Evolutionary conservation across 2,329 filamentous ascomycete genomes (phyloP).

Genomic region (Pseudocercospora cruenta): DNA sequence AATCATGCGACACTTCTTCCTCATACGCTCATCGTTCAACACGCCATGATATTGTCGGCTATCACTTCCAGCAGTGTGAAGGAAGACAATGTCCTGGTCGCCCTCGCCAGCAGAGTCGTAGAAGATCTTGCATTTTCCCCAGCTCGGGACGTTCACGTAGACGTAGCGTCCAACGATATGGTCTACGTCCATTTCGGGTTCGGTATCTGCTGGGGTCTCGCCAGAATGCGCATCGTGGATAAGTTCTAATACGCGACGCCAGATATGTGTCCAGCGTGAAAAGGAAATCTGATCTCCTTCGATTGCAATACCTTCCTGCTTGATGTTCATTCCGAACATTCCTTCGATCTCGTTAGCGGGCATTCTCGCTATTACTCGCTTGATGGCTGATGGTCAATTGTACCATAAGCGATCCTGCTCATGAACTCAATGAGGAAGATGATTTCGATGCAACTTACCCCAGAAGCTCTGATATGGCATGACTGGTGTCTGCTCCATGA

Average conservation of each 20-base stretch:
- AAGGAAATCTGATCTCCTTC: conserved; percentile 52
- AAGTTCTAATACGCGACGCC: conserved; percentile 53
- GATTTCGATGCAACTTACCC: conserved; percentile 39
- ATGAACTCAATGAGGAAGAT: background rate
- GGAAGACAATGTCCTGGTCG: conserved; percentile 48
- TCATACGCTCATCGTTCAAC: conserved; percentile 54
- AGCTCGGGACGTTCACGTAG: conserved; percentile 51
- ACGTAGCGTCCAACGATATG: conserved; percentile 53
- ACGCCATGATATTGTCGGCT: conserved; percentile 56
- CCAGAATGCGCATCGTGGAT: conserved; percentile 53
- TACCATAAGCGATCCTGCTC: background rate
- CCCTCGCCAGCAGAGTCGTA: conserved; percentile 54
- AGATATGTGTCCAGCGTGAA: conserved; percentile 51
- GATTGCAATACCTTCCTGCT: conserved; percentile 54
- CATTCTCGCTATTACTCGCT: conserved; percentile 17
- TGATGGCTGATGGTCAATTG: conserved; percentile 16
- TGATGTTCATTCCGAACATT: conserved; percentile 51
- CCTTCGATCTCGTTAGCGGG: conserved; percentile 25
- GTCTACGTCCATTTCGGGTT: conserved; percentile 46
- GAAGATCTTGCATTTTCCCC: conserved; percentile 56
- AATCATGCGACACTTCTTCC: conserved; percentile 54
- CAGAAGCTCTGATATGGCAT: conserved; percentile 53
- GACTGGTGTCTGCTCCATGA: conserved; percentile 49
- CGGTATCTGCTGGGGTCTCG: conserved; percentile 46
- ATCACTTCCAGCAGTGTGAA: conserved; percentile 49